Percentiles rank a stretch among this genome's conserved stretches.
Conservation (phyloP, 441 rosid species). For the Gossypium schwendimanii region DNA sequence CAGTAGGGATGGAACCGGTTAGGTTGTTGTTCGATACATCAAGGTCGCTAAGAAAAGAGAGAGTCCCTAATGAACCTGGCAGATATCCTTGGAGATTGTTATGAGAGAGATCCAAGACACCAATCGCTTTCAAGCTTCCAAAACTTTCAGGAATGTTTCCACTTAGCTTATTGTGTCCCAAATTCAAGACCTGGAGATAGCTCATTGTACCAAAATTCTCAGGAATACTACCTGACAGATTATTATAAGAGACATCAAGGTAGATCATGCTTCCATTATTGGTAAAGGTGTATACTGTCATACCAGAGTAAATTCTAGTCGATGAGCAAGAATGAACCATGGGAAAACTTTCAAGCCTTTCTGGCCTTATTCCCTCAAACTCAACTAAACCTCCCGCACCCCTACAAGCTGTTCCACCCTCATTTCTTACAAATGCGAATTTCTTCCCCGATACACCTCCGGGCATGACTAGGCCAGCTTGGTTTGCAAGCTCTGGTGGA, state of each 20-base stretch:
- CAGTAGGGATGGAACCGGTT: slow-evolving; percentile 73
- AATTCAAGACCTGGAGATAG: slow-evolving; percentile 75
- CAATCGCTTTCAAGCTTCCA: slow-evolving; percentile 65
- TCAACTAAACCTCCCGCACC: slow-evolving; percentile 96
- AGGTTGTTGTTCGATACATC: slow-evolving; percentile 89
- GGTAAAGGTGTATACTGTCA: slow-evolving; percentile 58
- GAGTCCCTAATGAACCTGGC: slow-evolving; percentile 67
- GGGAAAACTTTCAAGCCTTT: slow-evolving; percentile 63
- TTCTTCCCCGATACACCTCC: slow-evolving; percentile 81
- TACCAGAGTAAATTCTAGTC: slow-evolving; percentile 75
- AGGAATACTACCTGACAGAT: slow-evolving; percentile 59
- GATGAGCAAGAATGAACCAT: slow-evolving; percentile 79
- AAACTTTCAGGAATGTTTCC: slow-evolving; percentile 73
- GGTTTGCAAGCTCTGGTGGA: slow-evolving; percentile 65
- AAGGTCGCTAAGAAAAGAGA: slow-evolving; percentile 81
- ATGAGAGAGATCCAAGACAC: slow-evolving; percentile 82
- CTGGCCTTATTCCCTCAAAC: slow-evolving; percentile 77
- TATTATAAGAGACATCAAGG: slow-evolving; percentile 78
- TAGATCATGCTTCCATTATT: slow-evolving; percentile 79
- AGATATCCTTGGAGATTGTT: slow-evolving; percentile 63
- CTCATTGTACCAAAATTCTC: slow-evolving; percentile 51
- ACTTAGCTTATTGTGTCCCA: slow-evolving; percentile 65
- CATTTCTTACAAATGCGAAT: slow-evolving; percentile 86
- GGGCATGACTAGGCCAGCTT: slow-evolving; percentile 58
- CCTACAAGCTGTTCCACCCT: slow-evolving; percentile 89